Conservation (phyloP, 1,139 yeast genomes). For the Pichia sp. region DNA sequence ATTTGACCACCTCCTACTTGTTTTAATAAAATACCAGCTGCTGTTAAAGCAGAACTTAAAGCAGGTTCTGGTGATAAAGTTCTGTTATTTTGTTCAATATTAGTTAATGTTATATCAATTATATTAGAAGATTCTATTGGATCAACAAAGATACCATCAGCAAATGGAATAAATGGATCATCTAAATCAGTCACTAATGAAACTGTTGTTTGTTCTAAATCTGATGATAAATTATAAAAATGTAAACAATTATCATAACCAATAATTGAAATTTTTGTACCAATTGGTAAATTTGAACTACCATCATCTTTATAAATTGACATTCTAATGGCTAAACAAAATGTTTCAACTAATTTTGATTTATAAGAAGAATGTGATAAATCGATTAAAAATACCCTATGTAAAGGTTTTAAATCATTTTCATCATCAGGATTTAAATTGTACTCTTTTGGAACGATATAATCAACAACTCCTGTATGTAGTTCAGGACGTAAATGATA, state of each 20-base stretch:
- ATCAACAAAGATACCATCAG: slow-evolving; percentile 73
- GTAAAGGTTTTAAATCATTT: slow-evolving; percentile 42
- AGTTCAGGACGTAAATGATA: slow-evolving; percentile 66
- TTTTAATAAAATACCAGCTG: slow-evolving; percentile 61
- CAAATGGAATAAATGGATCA: slow-evolving; percentile 78
- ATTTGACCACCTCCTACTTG: slow-evolving; percentile 76
- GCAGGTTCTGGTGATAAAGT: slow-evolving; percentile 61
- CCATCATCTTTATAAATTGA: slow-evolving; percentile 37
- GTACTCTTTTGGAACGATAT: slow-evolving; percentile 69
- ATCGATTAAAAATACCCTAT: slow-evolving; percentile 75
- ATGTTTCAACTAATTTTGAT: slow-evolving; percentile 56
- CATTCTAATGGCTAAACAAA: slow-evolving; percentile 68
- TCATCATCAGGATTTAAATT: slow-evolving; percentile 40
- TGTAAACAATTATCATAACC: slow-evolving; percentile 71
- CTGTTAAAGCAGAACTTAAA: slow-evolving; percentile 71
- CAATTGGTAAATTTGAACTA: slow-evolving; percentile 33
- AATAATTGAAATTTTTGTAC: slow-evolving; percentile 58
- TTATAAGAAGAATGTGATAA: slow-evolving; percentile 57
- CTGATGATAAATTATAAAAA: slow-evolving; percentile 61
- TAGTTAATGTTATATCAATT: slow-evolving; percentile 62
- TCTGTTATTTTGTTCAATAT: slow-evolving; percentile 47
- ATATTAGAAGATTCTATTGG: slow-evolving; percentile 58
- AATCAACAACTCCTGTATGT: slow-evolving; percentile 78
- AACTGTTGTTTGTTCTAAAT: slow-evolving; percentile 45
- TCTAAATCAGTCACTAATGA: slow-evolving; percentile 65